Conservation (phyloP, 352 stramenopile species). For the Globisporangium takayamanum region DNA sequence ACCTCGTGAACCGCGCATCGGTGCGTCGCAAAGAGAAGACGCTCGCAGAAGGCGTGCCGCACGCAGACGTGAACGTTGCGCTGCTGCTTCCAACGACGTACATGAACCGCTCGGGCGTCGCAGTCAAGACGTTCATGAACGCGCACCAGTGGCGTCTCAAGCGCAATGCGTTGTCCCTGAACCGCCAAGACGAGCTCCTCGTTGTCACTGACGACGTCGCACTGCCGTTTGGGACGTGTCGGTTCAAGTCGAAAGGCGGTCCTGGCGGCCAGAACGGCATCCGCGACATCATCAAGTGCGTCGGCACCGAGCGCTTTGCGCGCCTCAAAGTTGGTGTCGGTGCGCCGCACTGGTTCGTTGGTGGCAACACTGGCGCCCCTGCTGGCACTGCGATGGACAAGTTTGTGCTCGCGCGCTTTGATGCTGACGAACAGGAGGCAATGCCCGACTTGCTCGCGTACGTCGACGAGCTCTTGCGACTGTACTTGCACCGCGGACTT, state of each 20-base stretch:
- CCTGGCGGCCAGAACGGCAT: conserved; percentile 79
- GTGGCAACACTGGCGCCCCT: conserved; percentile 54
- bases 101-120: conserved; percentile 82
- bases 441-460: conserved; percentile 58
- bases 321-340: conserved; percentile 79
- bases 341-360: conserved; percentile 69
- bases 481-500: conserved; percentile 78
- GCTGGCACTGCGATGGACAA: conserved; percentile 80
- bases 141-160: conserved; percentile 77
- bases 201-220: conserved; percentile 79
- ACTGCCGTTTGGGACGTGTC: conserved; percentile 73
- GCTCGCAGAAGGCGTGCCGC: conserved; percentile 61
- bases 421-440: conserved; percentile 70
- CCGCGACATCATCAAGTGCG: conserved; percentile 81
- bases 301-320: conserved; percentile 74
- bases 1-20: conserved; percentile 74
- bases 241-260: conserved; percentile 75
- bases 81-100: conserved; percentile 72
- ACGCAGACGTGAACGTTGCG: conserved; percentile 68
- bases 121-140: conserved; percentile 76
- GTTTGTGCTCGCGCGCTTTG: conserved; percentile 73
- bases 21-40: conserved; percentile 73
- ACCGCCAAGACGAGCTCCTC: conserved; percentile 80
- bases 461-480: conserved; percentile 64
- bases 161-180: conserved; percentile 72